Conservation (phyloP, 2,329 filamentous ascomycete genomes). For the Scolecobasidium constrictum region DNA sequence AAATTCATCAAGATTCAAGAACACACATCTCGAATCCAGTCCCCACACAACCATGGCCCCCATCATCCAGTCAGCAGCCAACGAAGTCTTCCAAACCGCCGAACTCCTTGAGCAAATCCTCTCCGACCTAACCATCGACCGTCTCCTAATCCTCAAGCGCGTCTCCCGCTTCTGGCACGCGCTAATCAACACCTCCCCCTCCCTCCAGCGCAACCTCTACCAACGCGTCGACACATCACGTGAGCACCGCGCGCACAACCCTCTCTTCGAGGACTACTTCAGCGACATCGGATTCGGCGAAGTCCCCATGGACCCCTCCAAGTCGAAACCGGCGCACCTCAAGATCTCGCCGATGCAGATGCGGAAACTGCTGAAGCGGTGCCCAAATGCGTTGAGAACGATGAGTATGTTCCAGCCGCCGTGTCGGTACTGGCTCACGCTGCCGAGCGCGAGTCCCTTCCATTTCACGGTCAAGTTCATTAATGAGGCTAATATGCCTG, state of each 20-base stretch:
- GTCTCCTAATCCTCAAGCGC: conserved; percentile 6
- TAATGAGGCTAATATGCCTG: conserved; percentile 5
- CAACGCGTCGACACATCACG: conserved; percentile 2
- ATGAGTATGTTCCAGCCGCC: conserved; percentile 8
- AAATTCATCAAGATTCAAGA: too few relatives aligned
- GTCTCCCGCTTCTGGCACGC: conserved; percentile 4
- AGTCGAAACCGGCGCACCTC: neutral
- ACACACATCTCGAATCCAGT: too few relatives aligned
- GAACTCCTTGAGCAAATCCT: conserved; percentile 7
- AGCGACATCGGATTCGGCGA: conserved; percentile 2
- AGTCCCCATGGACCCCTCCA: neutral
- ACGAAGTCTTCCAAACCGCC: conserved; percentile 3
- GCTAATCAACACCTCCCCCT: conserved; percentile 3
- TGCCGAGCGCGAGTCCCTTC: conserved; percentile 3
- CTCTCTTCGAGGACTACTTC: conserved; percentile 8
- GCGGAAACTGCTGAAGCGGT: conserved; percentile 4
- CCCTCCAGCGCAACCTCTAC: conserved; percentile 4
- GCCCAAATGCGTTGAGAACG: conserved; percentile 1
- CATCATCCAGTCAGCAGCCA: neutral
- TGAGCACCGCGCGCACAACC: conserved; percentile 3
- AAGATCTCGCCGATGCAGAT: conserved; percentile 4
- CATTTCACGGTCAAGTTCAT: conserved; percentile 6
- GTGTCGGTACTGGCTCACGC: conserved; percentile 6
- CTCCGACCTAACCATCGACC: conserved; percentile 7
- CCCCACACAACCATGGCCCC: too few relatives aligned